A percentile compares a stretch with the other conserved stretches of the same genome.
Evolutionary conservation across 257 asterid species (phyloP).

Genomic region (Solanum okadae): DNA sequence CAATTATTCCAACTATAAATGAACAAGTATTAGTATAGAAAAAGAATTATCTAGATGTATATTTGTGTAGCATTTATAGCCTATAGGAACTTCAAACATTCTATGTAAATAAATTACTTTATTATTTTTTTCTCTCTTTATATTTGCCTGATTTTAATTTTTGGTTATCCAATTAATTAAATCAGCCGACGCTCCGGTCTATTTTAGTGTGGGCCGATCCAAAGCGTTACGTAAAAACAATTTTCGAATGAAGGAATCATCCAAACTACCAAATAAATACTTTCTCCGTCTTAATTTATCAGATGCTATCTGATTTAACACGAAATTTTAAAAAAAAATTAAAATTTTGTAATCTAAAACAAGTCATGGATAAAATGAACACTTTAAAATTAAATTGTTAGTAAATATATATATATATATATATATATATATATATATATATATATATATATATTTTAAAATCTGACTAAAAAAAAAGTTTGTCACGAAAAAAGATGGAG

Average conservation of each 20-base stretch:
- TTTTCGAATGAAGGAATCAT: not conserved
- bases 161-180: not conserved
- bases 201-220: not conserved
- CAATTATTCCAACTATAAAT: not conserved
- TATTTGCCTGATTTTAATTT: not conserved
- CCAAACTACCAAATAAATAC: no score
- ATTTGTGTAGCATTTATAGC: not conserved
- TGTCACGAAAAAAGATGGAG: no score
- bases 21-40: not conserved
- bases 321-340: rapidly evolving
- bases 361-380: rapidly evolving
- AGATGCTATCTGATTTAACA: rapidly evolving
- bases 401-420: no score
- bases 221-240: not conserved
- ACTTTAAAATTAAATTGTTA: no score
- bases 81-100: not conserved
- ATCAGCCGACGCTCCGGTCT: not conserved
- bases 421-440: no score
- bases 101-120: not conserved
- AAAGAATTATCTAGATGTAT: not conserved
- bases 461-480: no score
- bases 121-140: not conserved
- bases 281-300: no score
- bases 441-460: no score
- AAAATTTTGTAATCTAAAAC: rapidly evolving